Percentiles rank a stretch among this genome's conserved stretches.
Conservation (phyloP, 1,139 yeast genomes). For the Blastobotrys niveus region DNA sequence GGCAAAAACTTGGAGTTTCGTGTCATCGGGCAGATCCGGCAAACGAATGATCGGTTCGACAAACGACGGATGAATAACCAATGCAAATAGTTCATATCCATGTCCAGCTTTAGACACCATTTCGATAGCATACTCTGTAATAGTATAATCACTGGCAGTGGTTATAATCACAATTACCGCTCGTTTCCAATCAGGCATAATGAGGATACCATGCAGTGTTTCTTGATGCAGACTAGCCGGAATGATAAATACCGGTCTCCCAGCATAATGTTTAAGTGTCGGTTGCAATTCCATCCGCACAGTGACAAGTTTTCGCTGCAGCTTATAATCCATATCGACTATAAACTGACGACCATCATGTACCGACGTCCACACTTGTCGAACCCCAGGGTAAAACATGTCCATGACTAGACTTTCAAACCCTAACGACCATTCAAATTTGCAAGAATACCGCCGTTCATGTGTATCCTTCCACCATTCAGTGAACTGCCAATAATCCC, state of each 20-base stretch:
- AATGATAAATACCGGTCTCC: background rate
- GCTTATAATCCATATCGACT: background rate
- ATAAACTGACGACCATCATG: background rate
- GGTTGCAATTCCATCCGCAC: background rate
- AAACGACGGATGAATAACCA: too few species aligned
- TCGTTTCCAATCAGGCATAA: background rate
- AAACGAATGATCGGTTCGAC: too few species aligned
- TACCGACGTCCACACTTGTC: conserved; percentile 1
- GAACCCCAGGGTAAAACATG: background rate
- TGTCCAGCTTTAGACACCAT: background rate
- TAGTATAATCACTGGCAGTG: background rate
- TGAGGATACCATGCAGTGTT: conserved; percentile 1
- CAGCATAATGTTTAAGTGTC: background rate
- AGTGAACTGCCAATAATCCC: background rate
- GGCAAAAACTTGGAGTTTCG: too few species aligned
- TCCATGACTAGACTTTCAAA: conserved; percentile 3
- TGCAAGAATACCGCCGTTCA: background rate
- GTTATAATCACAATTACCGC: conserved; percentile 1
- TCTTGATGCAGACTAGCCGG: conserved; percentile 6
- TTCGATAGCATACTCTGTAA: conserved; percentile 4
- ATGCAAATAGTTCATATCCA: too few species aligned
- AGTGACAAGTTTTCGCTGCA: background rate
- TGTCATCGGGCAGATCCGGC: too few species aligned
- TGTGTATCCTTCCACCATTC: background rate
- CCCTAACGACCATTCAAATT: background rate